A percentile compares a stretch with the other conserved stretches of the same genome.
Evolutionary conservation across 305 asterid genomes (phyloP).

Genomic region (Solanum aculeatissimum): DNA sequence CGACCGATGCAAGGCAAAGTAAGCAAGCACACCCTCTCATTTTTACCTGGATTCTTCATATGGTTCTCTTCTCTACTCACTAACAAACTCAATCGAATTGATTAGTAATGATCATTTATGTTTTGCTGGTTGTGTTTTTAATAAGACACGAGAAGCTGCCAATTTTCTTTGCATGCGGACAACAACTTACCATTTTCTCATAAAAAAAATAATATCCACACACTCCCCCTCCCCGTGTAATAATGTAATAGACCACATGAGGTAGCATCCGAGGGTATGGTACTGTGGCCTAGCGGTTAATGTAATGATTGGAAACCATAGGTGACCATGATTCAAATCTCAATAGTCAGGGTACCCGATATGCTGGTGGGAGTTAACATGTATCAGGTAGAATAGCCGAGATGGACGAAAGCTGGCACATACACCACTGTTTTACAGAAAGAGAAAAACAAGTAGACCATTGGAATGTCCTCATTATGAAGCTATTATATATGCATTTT

Average conservation of each 20-base stretch:
- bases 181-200: not conserved
- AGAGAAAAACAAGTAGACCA: not conserved
- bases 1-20: slow-evolving; percentile 87
- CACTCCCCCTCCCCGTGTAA: not conserved
- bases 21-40: slow-evolving; percentile 9
- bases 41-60: not conserved
- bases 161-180: not conserved
- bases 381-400: not conserved
- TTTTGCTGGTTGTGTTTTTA: not conserved
- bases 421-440: not conserved
- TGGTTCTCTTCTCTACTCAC: not conserved
- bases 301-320: not conserved
- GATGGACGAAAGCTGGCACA: not conserved
- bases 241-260: not conserved
- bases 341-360: not conserved
- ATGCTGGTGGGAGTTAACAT: not conserved
- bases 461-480: not conserved
- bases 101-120: not conserved
- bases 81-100: not conserved
- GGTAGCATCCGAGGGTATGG: not conserved
- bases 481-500: not conserved
- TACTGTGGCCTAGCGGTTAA: not conserved
- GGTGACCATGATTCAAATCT: not conserved
- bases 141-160: not conserved
- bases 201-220: not conserved